phyloP scores from a whole-genome alignment of 345 rosid species.

The Raphanus raphanistrum region DNA sequence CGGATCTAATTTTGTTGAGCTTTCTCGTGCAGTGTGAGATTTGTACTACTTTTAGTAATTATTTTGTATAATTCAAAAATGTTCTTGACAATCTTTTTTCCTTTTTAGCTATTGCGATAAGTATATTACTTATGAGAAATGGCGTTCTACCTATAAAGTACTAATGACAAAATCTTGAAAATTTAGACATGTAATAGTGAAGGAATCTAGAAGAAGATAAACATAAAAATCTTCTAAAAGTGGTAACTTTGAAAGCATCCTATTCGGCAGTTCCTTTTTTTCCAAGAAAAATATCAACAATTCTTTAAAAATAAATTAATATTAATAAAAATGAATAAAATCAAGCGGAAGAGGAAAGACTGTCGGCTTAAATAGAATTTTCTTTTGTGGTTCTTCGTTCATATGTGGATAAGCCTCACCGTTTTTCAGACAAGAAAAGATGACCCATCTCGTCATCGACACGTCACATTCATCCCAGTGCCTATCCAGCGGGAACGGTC shows the following conservation, averaged over 20 bases:
- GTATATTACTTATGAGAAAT: background rate
- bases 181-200: background rate
- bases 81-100: background rate
- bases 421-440: constrained; percentile 1
- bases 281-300: background rate
- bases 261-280: constrained; percentile 4
- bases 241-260: constrained; percentile 9
- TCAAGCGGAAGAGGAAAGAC: constrained; percentile 16
- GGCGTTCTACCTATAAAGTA: constrained; percentile 9
- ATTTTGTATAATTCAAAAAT: background rate
- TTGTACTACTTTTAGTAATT: background rate
- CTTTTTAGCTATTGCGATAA: background rate
- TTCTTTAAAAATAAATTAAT: background rate
- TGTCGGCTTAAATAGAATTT: constrained; percentile 26
- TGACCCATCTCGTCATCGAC: constrained; percentile 35
- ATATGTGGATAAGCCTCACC: constrained; percentile 33
- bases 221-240: constrained; percentile 33
- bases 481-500: constrained; percentile 35
- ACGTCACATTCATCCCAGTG: constrained; percentile 32
- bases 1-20: background rate
- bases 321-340: background rate
- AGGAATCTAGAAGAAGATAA: constrained; percentile 26
- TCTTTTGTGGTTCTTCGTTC: constrained; percentile 14
- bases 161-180: constrained; percentile 17
- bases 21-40: background rate